phyloP scores from a whole-genome alignment of 1,284 basidiomycete species.

The Peniophora sp. region DNA sequence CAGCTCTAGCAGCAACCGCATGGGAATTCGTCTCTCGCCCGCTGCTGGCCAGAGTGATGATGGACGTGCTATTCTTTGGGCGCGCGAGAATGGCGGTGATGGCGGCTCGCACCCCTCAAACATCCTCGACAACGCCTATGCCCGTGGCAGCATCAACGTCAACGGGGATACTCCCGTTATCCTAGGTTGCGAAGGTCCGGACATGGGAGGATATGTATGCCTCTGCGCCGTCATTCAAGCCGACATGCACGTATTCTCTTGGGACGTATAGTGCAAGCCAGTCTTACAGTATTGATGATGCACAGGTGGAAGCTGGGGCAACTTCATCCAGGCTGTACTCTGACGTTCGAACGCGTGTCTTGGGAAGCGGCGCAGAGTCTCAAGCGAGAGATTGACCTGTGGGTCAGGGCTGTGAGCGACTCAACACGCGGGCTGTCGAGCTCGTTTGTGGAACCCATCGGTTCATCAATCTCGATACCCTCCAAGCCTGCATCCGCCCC shows the following conservation, averaged over 20 bases:
- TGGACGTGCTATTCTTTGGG: constrained; percentile 47
- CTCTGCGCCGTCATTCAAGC: constrained; percentile 43
- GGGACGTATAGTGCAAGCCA: background rate
- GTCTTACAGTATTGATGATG: too few species aligned
- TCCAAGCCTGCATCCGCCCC: background rate
- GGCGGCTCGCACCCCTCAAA: constrained; percentile 70
- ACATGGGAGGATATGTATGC: constrained; percentile 59
- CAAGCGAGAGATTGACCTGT: constrained; percentile 18
- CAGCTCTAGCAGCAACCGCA: constrained; percentile 51
- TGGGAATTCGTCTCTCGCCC: constrained; percentile 39
- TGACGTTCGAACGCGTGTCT: constrained; percentile 41
- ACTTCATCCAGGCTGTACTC: constrained; percentile 40
- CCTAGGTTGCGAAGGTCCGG: constrained; percentile 53
- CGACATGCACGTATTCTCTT: constrained; percentile 33
- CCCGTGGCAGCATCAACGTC: constrained; percentile 50
- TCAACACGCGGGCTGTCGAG: background rate
- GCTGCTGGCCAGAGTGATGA: constrained; percentile 14
- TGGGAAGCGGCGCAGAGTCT: constrained; percentile 29
- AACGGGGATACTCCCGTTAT: constrained; percentile 73
- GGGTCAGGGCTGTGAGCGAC: constrained; percentile 22
- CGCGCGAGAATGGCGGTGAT: constrained; percentile 54
- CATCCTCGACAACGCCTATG: constrained; percentile 64
- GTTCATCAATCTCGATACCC: too few species aligned
- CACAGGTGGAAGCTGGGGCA: constrained; percentile 60
- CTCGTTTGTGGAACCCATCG: background rate